Percentiles rank a stretch among this genome's conserved stretches.
Conservation (phyloP, 208 protist species). For the Phytomonas serpens region DNA sequence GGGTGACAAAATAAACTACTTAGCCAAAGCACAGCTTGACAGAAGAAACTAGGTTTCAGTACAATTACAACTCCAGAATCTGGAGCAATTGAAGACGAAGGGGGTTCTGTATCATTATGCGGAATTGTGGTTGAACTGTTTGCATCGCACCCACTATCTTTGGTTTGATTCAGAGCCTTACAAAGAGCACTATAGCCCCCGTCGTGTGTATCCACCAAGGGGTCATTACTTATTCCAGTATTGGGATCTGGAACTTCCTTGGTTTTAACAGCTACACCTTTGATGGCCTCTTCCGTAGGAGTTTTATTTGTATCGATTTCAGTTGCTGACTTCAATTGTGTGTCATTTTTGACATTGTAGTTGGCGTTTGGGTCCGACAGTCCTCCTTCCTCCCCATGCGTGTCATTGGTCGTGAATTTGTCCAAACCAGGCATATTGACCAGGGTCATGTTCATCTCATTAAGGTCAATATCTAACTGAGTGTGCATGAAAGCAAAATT, state of each 20-base stretch:
- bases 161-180: neutral
- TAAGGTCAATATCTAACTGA: conserved; percentile 47
- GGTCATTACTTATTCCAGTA: neutral
- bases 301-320: neutral
- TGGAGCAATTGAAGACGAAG: conserved; percentile 13
- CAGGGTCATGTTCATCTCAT: conserved; percentile 27
- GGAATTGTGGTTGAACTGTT: neutral
- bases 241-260: neutral
- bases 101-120: neutral
- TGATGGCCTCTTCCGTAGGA: neutral
- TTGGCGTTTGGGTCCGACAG: neutral
- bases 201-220: neutral
- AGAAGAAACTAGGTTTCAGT: conserved; percentile 31
- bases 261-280: neutral
- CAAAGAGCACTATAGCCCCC: neutral
- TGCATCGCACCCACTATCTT: neutral
- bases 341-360: neutral
- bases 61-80: conserved; percentile 26
- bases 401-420: neutral
- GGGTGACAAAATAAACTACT: conserved; percentile 61
- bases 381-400: neutral
- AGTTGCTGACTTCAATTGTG: neutral
- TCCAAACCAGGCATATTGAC: conserved; percentile 26
- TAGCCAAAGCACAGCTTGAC: conserved; percentile 58
- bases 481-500: conserved; percentile 81